phyloP scores from a whole-genome alignment of 768 basidiomycete species.

The Mycena chlorophos region DNA sequence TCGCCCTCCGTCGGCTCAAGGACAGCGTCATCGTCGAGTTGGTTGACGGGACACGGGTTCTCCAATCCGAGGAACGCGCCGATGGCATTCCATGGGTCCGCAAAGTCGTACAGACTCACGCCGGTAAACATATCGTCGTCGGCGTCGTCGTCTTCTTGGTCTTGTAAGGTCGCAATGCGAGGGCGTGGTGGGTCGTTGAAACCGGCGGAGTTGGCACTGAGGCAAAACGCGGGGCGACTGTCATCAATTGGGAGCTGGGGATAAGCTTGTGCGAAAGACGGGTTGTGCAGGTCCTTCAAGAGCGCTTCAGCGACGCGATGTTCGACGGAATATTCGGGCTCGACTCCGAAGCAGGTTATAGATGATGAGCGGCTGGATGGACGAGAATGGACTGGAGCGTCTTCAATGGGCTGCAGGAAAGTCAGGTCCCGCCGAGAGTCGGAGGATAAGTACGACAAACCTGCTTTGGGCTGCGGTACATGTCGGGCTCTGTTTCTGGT shows the following conservation, averaged over 20 bases:
- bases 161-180: background rate
- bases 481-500: background rate
- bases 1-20: background rate
- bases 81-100: constrained; percentile 47
- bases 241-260: background rate
- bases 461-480: background rate
- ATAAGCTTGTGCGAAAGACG: background rate
- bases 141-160: background rate
- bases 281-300: background rate
- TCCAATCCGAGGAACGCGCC: constrained; percentile 42
- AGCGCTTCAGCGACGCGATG: background rate
- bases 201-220: background rate
- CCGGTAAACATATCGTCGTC: background rate
- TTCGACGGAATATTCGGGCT: background rate
- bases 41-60: background rate
- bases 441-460: too few relatives aligned
- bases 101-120: constrained; percentile 38
- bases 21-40: background rate
- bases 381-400: background rate
- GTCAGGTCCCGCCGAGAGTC: too few relatives aligned
- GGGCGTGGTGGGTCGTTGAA: background rate
- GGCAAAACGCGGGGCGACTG: background rate
- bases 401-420: background rate
- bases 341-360: background rate
- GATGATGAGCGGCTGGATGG: background rate